Conservation (phyloP, 2,329 filamentous ascomycete species). For the Ascochyta pisi region DNA sequence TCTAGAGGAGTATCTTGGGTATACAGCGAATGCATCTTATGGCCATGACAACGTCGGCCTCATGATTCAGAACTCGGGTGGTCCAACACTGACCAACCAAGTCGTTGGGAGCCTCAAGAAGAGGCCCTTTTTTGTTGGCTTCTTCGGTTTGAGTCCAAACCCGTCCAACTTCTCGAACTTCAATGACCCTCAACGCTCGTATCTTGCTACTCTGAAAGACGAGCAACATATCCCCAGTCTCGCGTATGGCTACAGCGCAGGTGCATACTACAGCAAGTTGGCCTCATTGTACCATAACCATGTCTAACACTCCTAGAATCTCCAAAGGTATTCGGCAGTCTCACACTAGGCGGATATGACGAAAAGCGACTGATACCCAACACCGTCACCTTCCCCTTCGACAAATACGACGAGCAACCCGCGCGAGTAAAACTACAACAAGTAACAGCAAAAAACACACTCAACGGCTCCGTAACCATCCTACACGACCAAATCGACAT, state of each 20-base stretch:
- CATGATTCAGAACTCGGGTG: constrained; percentile 38
- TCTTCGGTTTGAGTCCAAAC: constrained; percentile 53
- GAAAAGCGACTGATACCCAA: constrained; percentile 33
- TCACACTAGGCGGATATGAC: constrained; percentile 53
- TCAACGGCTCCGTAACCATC: constrained; percentile 31
- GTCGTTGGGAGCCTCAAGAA: constrained; percentile 23
- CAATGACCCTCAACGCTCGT: constrained; percentile 25
- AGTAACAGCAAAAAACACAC: constrained; percentile 29
- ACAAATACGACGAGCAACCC: constrained; percentile 18
- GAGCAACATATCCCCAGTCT: background rate
- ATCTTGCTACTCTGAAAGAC: constrained; percentile 20
- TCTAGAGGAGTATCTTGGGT: background rate
- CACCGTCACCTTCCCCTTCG: constrained; percentile 32
- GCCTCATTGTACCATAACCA: background rate
- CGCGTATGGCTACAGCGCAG: constrained; percentile 1
- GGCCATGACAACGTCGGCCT: constrained; percentile 27
- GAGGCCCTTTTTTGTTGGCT: constrained; percentile 23
- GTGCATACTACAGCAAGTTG: background rate
- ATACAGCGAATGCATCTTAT: constrained; percentile 5
- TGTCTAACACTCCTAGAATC: background rate
- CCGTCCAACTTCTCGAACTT: constrained; percentile 58
- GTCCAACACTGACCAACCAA: constrained; percentile 17
- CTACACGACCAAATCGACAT: constrained; percentile 12
- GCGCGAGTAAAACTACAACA: background rate
- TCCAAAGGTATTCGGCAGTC: constrained; percentile 27